phyloP scores from a whole-genome alignment of 139 green algal genomes.

The Yamagishiella unicocca region DNA sequence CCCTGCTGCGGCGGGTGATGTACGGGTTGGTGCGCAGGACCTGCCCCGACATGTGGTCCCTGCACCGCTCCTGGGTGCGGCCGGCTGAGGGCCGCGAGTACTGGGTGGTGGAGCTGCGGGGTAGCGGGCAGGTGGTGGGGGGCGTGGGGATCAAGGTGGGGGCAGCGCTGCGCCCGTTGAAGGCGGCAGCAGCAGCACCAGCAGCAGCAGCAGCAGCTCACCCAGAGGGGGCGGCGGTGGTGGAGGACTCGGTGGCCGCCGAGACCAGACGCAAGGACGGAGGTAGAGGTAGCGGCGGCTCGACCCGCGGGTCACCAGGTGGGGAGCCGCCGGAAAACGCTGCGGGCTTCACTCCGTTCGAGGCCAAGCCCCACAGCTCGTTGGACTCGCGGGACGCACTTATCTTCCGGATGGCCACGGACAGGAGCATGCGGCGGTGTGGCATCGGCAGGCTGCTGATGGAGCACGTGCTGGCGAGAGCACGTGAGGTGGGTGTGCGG shows the following conservation, averaged over 20 bases:
- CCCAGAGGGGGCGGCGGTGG: background rate
- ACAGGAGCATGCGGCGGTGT: background rate
- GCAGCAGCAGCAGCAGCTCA: background rate
- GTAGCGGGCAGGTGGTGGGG: background rate
- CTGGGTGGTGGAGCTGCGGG: slow-evolving; percentile 1
- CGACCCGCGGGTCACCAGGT: background rate
- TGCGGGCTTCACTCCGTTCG: background rate
- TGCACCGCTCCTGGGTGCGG: background rate
- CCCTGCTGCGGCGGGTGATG: background rate
- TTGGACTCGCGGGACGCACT: background rate
- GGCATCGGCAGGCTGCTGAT: slow-evolving; percentile 10
- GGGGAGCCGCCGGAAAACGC: background rate
- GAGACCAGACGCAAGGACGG: background rate
- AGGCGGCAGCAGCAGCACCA: background rate
- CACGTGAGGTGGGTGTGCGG: background rate
- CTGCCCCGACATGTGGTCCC: slow-evolving; percentile 12
- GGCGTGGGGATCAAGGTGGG: background rate
- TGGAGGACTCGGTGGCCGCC: background rate
- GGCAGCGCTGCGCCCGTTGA: background rate
- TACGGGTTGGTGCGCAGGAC: background rate
- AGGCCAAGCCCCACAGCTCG: background rate
- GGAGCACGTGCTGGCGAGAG: background rate
- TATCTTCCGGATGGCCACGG: background rate
- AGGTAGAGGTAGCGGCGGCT: background rate
- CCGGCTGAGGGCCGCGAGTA: background rate